Evolutionary conservation across 495 filamentous ascomycete species (phyloP), one percentile per base, ranked within the genome.

Genomic region (Geopyxis carbonaria): DNA sequence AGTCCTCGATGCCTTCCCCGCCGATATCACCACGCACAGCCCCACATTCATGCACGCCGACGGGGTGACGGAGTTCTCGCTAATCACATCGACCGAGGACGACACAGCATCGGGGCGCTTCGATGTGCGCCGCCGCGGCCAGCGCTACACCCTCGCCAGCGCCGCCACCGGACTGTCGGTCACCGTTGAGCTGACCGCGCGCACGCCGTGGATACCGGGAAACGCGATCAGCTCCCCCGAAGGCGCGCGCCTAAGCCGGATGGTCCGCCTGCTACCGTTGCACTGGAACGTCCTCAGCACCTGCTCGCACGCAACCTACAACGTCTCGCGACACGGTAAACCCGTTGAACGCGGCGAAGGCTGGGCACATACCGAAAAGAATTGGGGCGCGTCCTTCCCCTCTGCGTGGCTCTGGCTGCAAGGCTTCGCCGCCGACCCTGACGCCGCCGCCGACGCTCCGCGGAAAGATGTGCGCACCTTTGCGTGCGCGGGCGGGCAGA

Each of bases 251-350:
- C 59, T 41, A 44, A 50, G 27, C 39, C 57, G 40, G n/a, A 48
- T 67, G 0, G 51, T 53, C 2, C 39, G 52, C 13, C 44, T 68
- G 0, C 48, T 68, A 4, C 64, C 64, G 16, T 38, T 68, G 5
- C 64, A 67, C 37, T 68, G 63, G 64, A 58, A 65, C 33, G 64
- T 67, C 8, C 57, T 63, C n/a, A 59, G 57, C 1, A 48, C 61
- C n/a, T 49, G 31, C 14, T 61, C 62, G 15, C 22, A 46, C 0
- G 56, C 56, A n/a, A 43, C 45, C 10, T 63, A 59, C 45, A 42
- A 13, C 11, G 30, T 56, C 11, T 34, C 19, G 7, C 37, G 39
- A 1, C 11, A 28, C 1, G 39, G 42, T n/a, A 6, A 20, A 9
- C 0, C 27, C 2, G 38, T 52, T 25, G 24, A 40, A 6, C 30